A percentile compares a stretch with the other conserved stretches of the same genome.
phyloP scores from a whole-genome alignment of 1,284 basidiomycete genomes.

The Cutaneotrichosporon sp. region DNA sequence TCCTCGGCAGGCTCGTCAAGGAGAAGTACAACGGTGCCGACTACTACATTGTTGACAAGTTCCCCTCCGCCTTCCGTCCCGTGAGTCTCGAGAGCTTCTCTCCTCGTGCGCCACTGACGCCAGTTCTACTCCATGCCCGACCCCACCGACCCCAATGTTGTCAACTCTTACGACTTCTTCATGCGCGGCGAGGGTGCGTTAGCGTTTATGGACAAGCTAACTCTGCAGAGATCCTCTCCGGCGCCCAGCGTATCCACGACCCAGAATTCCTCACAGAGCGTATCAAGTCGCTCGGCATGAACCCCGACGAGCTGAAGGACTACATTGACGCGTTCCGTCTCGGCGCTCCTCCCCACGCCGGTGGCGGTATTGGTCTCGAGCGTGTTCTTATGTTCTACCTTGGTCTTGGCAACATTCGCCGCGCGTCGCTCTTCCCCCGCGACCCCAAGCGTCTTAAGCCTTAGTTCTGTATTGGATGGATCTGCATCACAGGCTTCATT shows the following conservation, averaged over 20 bases:
- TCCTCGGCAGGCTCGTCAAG: slow-evolving; percentile 80
- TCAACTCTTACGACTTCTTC: slow-evolving; percentile 99
- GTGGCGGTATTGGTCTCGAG: slow-evolving; percentile 69
- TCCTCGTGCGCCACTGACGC: too few species aligned
- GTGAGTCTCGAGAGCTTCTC: not conserved
- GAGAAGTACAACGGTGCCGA: slow-evolving; percentile 85
- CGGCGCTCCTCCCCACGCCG: slow-evolving; percentile 76
- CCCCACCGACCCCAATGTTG: slow-evolving; percentile 77
- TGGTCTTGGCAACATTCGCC: slow-evolving; percentile 90
- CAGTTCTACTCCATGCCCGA: slow-evolving; percentile 99
- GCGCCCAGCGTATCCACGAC: slow-evolving; percentile 95
- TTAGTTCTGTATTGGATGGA: slow-evolving; percentile 11
- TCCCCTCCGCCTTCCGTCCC: slow-evolving; percentile 58
- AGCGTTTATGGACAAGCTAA: not conserved
- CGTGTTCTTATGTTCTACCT: slow-evolving; percentile 89
- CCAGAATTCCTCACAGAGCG: slow-evolving; percentile 72
- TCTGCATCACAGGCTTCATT: not conserved
- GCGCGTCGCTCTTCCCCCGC: slow-evolving; percentile 90
- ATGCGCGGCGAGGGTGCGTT: slow-evolving; percentile 76
- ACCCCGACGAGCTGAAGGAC: slow-evolving; percentile 78
- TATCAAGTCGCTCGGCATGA: slow-evolving; percentile 68
- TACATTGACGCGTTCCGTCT: slow-evolving; percentile 93
- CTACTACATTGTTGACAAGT: slow-evolving; percentile 97
- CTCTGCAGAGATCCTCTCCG: slow-evolving; percentile 77
- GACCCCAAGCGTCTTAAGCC: slow-evolving; percentile 63